Conservation (phyloP, 768 basidiomycete genomes). For the Tricholoma sp. region DNA sequence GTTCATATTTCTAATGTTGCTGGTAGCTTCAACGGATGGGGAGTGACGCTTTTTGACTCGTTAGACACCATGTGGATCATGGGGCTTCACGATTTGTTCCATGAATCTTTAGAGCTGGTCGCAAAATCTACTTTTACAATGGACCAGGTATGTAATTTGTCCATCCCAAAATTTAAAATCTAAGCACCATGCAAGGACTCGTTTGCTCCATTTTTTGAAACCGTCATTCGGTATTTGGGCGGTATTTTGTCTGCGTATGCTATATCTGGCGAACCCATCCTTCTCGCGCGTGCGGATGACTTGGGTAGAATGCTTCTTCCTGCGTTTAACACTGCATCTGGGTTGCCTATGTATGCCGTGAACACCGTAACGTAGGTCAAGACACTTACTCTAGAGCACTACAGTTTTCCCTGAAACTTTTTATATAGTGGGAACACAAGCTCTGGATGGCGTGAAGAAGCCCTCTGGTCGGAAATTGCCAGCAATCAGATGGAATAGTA, state of each 20-base stretch:
- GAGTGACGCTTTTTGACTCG: slow-evolving; percentile 68
- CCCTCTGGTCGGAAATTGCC: slow-evolving; percentile 35
- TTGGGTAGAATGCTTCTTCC: slow-evolving; percentile 66
- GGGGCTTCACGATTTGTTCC: slow-evolving; percentile 63
- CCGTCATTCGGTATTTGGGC: slow-evolving; percentile 80
- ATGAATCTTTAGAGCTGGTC: slow-evolving; percentile 49
- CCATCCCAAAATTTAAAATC: too few relatives aligned
- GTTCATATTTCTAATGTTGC: background rate
- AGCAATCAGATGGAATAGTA: slow-evolving; percentile 67
- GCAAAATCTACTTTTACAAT: slow-evolving; percentile 42
- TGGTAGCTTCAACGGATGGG: slow-evolving; percentile 70
- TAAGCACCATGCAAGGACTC: slow-evolving; percentile 9
- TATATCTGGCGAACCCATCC: slow-evolving; percentile 58
- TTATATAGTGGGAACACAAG: slow-evolving; percentile 31
- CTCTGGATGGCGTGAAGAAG: slow-evolving; percentile 25
- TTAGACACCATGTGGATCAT: slow-evolving; percentile 83
- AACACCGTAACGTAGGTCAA: slow-evolving; percentile 50
- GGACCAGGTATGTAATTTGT: slow-evolving; percentile 23
- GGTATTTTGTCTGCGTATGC: slow-evolving; percentile 80
- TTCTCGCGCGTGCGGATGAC: slow-evolving; percentile 70
- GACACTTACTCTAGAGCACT: background rate
- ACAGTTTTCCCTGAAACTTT: background rate
- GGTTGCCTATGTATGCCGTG: slow-evolving; percentile 65
- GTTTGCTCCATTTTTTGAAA: slow-evolving; percentile 65
- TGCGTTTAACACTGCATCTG: slow-evolving; percentile 64